Percentiles rank a stretch among this genome's conserved stretches.
Conservation (phyloP, 2,329 filamentous ascomycete species). For the Fusarium hainanense region DNA sequence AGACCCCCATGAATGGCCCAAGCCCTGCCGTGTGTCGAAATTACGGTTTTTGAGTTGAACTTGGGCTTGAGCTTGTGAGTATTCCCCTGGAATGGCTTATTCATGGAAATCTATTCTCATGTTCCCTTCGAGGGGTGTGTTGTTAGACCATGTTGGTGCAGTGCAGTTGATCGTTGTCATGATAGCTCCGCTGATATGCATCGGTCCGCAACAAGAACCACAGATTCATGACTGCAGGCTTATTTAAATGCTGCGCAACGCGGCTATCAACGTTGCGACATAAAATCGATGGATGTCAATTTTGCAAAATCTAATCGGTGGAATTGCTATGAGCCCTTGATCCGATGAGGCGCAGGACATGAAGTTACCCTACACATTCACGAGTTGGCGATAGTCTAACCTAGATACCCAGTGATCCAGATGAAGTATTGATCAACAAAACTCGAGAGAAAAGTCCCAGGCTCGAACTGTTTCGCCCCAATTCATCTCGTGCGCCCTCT, state of each 20-base stretch:
- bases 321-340: conserved; percentile 26
- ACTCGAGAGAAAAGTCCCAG: background rate
- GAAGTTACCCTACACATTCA: conserved; percentile 36
- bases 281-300: conserved; percentile 12
- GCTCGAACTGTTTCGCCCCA: background rate
- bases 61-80: background rate
- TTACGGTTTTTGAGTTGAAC: conserved; percentile 6
- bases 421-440: background rate
- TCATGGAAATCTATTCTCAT: background rate
- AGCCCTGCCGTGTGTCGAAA: background rate
- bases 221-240: background rate
- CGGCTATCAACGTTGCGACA: conserved; percentile 22
- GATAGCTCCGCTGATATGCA: conserved; percentile 8
- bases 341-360: conserved; percentile 3
- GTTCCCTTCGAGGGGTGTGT: conserved; percentile 24
- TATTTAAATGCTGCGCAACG: conserved; percentile 4
- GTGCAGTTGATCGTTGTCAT: background rate
- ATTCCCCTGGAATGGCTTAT: conserved; percentile 5
- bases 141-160: conserved; percentile 16
- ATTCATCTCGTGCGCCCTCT: background rate
- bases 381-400: conserved; percentile 1
- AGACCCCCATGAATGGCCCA: conserved; percentile 33
- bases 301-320: conserved; percentile 16
- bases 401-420: conserved; percentile 12
- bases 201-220: conserved; percentile 12